Percentiles rank a stretch among this genome's conserved stretches.
phyloP scores from a whole-genome alignment of 345 rosid genomes.

The Dipteronia sinensis region DNA sequence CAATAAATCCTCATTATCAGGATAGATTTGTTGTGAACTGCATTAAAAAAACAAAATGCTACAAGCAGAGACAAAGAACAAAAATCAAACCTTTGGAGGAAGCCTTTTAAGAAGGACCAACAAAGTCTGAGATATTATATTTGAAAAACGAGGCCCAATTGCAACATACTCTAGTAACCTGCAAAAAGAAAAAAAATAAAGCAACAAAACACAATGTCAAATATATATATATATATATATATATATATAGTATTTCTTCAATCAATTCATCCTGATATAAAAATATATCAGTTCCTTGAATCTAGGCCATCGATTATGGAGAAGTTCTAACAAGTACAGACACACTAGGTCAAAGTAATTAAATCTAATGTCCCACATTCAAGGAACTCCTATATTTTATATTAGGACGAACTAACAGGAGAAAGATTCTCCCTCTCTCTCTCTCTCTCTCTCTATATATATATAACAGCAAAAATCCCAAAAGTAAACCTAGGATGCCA shows the following conservation, averaged over 20 bases:
- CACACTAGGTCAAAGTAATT: no score
- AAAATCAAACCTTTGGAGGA: conserved; percentile 79
- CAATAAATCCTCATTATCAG: neutral
- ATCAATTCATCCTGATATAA: no score
- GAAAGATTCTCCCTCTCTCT: no score
- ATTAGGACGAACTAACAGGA: no score
- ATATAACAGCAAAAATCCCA: neutral
- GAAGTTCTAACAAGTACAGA: no score
- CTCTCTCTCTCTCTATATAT: neutral
- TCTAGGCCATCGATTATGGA: no score
- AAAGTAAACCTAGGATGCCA: neutral
- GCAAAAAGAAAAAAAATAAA: conserved; percentile 25
- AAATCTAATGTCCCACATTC: no score
- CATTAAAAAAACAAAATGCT: neutral
- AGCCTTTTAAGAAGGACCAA: conserved; percentile 89
- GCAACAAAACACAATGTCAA: conserved; percentile 17
- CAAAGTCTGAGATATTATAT: conserved; percentile 84
- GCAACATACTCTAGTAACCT: conserved; percentile 93
- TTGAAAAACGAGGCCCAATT: conserved; percentile 97
- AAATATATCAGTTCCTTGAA: no score
- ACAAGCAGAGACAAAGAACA: conserved; percentile 8
- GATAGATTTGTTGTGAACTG: neutral
- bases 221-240: no score
- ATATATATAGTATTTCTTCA: no score
- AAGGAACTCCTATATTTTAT: no score